Conservation (phyloP, 139 green algal genomes). For the Tetratostichococcus sp. region DNA sequence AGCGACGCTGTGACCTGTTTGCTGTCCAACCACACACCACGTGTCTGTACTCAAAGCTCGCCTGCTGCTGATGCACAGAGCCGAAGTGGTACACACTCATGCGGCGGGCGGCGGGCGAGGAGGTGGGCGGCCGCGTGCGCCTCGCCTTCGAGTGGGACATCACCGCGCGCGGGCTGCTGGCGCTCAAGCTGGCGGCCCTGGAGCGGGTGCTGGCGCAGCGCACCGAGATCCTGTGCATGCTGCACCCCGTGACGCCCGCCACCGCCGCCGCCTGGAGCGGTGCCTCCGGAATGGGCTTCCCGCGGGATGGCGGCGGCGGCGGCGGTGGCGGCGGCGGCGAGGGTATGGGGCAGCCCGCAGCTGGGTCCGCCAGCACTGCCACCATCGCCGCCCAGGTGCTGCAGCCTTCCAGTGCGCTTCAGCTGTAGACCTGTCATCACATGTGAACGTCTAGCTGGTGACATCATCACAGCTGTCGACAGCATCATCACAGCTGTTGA, state of each 20-base stretch:
- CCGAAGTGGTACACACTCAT: slow-evolving; percentile 44
- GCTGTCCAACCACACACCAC: too few relatives aligned
- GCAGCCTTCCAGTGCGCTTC: too few relatives aligned
- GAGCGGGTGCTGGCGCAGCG: slow-evolving; percentile 64
- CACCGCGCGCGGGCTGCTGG: slow-evolving; percentile 65
- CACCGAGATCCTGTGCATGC: slow-evolving; percentile 62
- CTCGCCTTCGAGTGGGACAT: slow-evolving; percentile 72
- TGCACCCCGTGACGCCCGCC: slow-evolving; percentile 43
- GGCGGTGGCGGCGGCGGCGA: not conserved
- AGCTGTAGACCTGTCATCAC: too few relatives aligned
- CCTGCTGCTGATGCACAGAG: too few relatives aligned
- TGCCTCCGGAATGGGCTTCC: not conserved
- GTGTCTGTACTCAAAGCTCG: too few relatives aligned
- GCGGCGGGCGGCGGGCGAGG: slow-evolving; percentile 35
- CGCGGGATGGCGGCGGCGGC: not conserved
- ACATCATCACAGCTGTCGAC: too few relatives aligned
- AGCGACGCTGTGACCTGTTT: too few relatives aligned
- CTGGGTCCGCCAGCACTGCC: too few relatives aligned
- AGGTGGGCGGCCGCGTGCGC: slow-evolving; percentile 39
- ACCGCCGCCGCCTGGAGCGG: slow-evolving; percentile 11
- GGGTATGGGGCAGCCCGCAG: too few relatives aligned
- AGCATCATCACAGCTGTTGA: too few relatives aligned
- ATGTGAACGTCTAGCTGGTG: too few relatives aligned
- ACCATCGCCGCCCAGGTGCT: too few relatives aligned
- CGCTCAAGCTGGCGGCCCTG: slow-evolving; percentile 61